Evolutionary conservation across 805 yeast species (phyloP).

Genomic region (Candida silvicultrix): DNA sequence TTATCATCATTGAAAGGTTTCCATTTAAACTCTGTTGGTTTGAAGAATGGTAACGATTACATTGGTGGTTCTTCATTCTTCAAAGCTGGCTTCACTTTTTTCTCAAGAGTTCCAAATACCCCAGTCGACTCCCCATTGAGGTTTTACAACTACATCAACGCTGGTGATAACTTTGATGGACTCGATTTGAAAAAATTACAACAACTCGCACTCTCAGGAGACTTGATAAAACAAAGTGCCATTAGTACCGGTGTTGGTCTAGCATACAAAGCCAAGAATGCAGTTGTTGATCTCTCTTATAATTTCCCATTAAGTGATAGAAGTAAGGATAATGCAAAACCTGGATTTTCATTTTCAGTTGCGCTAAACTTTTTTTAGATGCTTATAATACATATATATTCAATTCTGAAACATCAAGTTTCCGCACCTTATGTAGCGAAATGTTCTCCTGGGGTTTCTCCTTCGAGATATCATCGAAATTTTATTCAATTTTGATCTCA

Average conservation of each 20-base stretch:
- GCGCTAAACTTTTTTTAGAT: slow-evolving; percentile 32
- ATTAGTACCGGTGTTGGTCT: slow-evolving; percentile 46
- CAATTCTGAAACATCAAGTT: neutral
- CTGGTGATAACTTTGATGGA: slow-evolving; percentile 42
- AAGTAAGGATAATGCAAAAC: slow-evolving; percentile 37
- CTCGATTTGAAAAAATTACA: slow-evolving; percentile 12
- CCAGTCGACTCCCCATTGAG: slow-evolving; percentile 41
- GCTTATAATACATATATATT: neutral
- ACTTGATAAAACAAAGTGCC: slow-evolving; percentile 28
- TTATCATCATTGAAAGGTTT: slow-evolving; percentile 57
- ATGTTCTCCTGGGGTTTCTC: no score
- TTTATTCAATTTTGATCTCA: no score
- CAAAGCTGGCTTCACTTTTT: slow-evolving; percentile 44
- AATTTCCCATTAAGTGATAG: slow-evolving; percentile 46
- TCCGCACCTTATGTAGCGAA: neutral
- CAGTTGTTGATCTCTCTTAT: slow-evolving; percentile 49
- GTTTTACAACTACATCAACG: slow-evolving; percentile 52
- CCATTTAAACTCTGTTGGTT: slow-evolving; percentile 51
- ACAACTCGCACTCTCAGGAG: slow-evolving; percentile 14
- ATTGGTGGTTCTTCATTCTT: slow-evolving; percentile 53
- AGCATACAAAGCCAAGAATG: slow-evolving; percentile 44
- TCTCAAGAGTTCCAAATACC: slow-evolving; percentile 47
- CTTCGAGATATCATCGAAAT: no score
- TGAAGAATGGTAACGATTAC: slow-evolving; percentile 36
- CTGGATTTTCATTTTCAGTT: slow-evolving; percentile 51